Evolutionary conservation across 2,329 filamentous ascomycete genomes (phyloP).

Genomic region (Colletotrichum simmondsii): DNA sequence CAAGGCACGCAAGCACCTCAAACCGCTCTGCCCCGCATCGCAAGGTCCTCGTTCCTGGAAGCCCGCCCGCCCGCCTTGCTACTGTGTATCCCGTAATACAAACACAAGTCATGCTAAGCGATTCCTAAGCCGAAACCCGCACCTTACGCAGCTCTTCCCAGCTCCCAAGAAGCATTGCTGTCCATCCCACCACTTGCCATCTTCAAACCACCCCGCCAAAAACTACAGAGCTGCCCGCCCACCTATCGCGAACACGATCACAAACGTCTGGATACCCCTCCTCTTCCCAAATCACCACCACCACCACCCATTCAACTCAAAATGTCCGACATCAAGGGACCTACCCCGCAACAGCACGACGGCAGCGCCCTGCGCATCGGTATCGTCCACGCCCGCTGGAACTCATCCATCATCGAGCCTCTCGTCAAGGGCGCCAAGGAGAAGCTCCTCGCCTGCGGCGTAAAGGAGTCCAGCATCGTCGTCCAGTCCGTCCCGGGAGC

Average conservation of each 20-base stretch:
- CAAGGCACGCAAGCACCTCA: constrained; percentile 22
- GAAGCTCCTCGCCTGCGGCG: constrained; percentile 81
- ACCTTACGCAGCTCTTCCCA: neutral
- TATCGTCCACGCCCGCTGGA: constrained; percentile 98
- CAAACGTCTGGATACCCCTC: constrained; percentile 5
- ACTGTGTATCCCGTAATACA: neutral
- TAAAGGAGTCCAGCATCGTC: constrained; percentile 88
- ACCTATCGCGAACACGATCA: neutral
- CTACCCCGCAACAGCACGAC: constrained; percentile 68
- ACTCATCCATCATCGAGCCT: constrained; percentile 85
- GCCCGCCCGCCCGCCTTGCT: neutral
- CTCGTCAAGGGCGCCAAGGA: constrained; percentile 84
- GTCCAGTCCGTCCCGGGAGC: constrained; percentile 91
- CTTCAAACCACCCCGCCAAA: neutral
- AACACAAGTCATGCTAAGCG: neutral
- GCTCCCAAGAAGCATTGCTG: neutral
- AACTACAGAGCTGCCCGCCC: neutral
- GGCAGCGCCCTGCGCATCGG: constrained; percentile 85
- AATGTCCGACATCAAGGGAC: constrained; percentile 65
- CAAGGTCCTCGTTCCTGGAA: constrained; percentile 29
- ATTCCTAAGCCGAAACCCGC: constrained; percentile 7
- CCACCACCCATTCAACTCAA: constrained; percentile 41
- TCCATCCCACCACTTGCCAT: neutral
- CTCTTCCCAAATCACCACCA: neutral
- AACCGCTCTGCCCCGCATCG: constrained; percentile 31